Conservation (phyloP, 2,329 filamentous ascomycete species). For the Aspergillus fructus region DNA sequence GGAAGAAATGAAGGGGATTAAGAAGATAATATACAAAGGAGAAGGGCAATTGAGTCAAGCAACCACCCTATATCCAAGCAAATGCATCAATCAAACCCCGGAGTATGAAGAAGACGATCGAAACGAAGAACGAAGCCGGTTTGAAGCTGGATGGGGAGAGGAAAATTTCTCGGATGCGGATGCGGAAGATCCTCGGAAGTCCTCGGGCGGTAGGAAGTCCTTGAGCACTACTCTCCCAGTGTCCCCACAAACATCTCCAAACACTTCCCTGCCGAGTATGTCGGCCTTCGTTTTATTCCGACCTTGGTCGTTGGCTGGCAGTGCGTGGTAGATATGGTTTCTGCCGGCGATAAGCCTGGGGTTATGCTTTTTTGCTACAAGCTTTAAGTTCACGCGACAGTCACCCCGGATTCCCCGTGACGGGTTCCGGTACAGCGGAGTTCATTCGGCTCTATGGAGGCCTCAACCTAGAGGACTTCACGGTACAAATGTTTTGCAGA, state of each 20-base stretch:
- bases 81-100: constrained; percentile 25
- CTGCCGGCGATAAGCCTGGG: neutral
- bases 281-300: constrained; percentile 33
- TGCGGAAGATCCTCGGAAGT: constrained; percentile 42
- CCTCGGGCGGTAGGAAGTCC: constrained; percentile 33
- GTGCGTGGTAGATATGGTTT: neutral
- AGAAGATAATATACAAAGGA: constrained; percentile 33
- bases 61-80: constrained; percentile 36
- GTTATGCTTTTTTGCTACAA: neutral
- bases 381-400: neutral
- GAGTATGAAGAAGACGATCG: constrained; percentile 14
- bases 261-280: constrained; percentile 25
- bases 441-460: neutral
- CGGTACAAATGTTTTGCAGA: neutral
- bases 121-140: constrained; percentile 18
- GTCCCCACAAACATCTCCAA: neutral
- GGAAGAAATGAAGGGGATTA: constrained; percentile 19
- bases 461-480: neutral
- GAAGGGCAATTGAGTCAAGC: constrained; percentile 32
- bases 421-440: neutral
- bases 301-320: neutral
- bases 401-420: neutral
- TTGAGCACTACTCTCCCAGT: neutral
- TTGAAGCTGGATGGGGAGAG: constrained; percentile 25
- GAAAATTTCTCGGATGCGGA: constrained; percentile 46